Evolutionary conservation across 345 rosid species (phyloP), one percentile per base, ranked within the genome.

Genomic region (Citrus inodora): DNA sequence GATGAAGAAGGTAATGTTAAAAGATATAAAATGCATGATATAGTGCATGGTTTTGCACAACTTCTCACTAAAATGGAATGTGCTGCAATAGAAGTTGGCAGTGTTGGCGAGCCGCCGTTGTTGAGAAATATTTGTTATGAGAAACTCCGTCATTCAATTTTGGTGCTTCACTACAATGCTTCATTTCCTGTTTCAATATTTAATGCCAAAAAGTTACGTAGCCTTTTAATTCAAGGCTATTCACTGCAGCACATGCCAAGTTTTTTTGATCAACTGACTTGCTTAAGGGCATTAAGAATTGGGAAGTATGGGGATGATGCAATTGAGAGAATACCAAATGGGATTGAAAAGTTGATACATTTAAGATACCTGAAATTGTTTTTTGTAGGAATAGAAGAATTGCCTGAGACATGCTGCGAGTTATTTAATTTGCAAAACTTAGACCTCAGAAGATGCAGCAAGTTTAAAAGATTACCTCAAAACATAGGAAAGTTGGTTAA

Each of bases 391-490:
- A 37, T 80, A 16, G 19, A 38, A 70, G 42, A 13, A 17, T 55
- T 80, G 63, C 80, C 80, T 16, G 80, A 80, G 37, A 63, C 48
- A 16, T 24, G 38, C 1, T 24, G 83, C 19, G 37, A 55, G 16
- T 17, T 76, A 17, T 75, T 11, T 24, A 80, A 80, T 71, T 58
- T 80, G 4, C 80, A 71, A 10, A 48, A 32, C 7, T 67, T 81
- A 6, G n/a, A 64, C 0, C 8, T 76, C 4, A 1, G 0, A 17
- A 0, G 3, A 4, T 81, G 83, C 46, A 0, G 0, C 0, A 1
- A 14, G 5, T 40, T 76, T 0, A 9, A 4, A 8, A 25, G 35
- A 19, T 32, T 81, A 66, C 83, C 83, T 14, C 9, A 5, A 13
- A 60, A 55, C 7, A 71, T 58, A 1, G 61, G 58, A 67, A 81